Percentiles rank a stretch among this genome's conserved stretches.
Evolutionary conservation across 345 rosid species (phyloP).

Genomic region (Melaleuca alternifolia): DNA sequence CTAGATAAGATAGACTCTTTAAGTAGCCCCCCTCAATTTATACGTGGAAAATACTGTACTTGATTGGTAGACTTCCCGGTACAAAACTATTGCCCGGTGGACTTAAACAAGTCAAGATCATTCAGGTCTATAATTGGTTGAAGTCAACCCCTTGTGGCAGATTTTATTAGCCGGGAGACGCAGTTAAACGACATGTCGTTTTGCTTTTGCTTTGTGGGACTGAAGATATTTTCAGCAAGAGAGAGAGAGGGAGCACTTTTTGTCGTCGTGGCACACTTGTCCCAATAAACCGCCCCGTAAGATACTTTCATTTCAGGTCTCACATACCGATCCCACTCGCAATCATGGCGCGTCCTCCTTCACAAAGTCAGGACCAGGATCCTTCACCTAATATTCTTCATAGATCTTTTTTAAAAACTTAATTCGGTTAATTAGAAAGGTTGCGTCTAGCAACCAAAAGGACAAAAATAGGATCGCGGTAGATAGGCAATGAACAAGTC

Average conservation of each 20-base stretch:
- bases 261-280: background rate
- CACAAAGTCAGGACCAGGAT: background rate
- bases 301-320: background rate
- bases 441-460: background rate
- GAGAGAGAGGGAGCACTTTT: background rate
- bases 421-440: background rate
- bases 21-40: background rate
- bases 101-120: background rate
- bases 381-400: background rate
- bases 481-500: background rate
- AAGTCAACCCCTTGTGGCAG: background rate
- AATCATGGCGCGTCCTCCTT: background rate
- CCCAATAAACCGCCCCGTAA: background rate
- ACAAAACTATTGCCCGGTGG: background rate
- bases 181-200: background rate
- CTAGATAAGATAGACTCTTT: background rate
- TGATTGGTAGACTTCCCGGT: background rate
- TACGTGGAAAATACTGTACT: background rate
- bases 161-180: background rate
- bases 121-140: background rate
- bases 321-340: background rate
- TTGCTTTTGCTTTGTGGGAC: background rate
- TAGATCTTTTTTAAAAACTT: too few species aligned
- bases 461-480: background rate
- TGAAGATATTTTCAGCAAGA: background rate